Conservation (phyloP, 331 rosid species). For the Malus hybrid region DNA sequence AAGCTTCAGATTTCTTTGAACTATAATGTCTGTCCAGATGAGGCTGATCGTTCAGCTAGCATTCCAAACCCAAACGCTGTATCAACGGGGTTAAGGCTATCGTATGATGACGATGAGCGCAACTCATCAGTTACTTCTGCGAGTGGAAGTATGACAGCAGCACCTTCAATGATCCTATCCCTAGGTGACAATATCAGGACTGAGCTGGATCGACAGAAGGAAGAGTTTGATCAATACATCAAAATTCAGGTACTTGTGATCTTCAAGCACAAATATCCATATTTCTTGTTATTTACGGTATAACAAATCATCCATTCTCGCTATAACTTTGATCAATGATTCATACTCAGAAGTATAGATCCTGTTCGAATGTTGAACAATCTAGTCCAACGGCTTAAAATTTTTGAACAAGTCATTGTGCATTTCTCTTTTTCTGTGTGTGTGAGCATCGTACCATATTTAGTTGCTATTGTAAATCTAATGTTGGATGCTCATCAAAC, state of each 20-base stretch:
- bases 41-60: constrained; percentile 56
- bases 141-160: constrained; percentile 68
- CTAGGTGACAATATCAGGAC: constrained; percentile 60
- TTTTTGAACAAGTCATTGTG: neutral
- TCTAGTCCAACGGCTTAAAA: neutral
- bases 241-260: constrained; percentile 61
- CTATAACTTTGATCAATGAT: neutral
- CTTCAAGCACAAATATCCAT: neutral
- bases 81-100: constrained; percentile 88
- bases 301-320: neutral
- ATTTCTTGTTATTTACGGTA: neutral
- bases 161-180: constrained; percentile 57
- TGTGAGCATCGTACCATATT: neutral
- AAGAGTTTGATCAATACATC: constrained; percentile 69
- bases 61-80: constrained; percentile 71
- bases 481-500: constrained; percentile 10
- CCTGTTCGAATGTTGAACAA: neutral
- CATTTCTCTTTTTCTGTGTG: neutral
- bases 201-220: constrained; percentile 80
- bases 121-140: constrained; percentile 90
- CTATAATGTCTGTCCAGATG: constrained; percentile 62
- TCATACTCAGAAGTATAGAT: neutral
- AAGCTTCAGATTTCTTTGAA: constrained; percentile 80
- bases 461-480: constrained; percentile 6
- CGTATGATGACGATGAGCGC: constrained; percentile 87